Evolutionary conservation across 1,284 basidiomycete species (phyloP), one percentile per base, ranked within the genome.

Genomic region (Sanghuangporus baumii): DNA sequence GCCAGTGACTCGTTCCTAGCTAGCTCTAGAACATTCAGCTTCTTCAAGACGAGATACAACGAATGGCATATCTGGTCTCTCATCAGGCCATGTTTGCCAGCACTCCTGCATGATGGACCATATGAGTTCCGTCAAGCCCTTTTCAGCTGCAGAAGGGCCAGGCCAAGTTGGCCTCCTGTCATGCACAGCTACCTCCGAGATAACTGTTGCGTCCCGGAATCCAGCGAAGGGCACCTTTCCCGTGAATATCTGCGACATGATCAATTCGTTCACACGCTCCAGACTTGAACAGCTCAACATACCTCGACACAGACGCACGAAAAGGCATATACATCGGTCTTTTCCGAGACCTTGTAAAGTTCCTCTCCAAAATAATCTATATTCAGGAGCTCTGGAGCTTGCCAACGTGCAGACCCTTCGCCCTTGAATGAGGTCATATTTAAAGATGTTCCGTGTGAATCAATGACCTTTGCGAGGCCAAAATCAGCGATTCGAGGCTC

Each of bases 271-370:
- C 47, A 23, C 16, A 50, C 14, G 16, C 16, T 18, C 4, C 14
- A 41, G 11, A n/a, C 9, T 18, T 26, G 31, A 31, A 14, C 31
- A 36, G 12, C 9, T 4, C 12, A 7, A 23, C 57, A 3, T 34
- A 59, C 62, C 62, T 63, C 62, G 6, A 63, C 26, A 51, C 62
- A 63, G 20, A 63, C 48, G 26, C 57, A 59, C 51, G 57, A 34
- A 23, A 63, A 63, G 5, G 62, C 62, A 59, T 63, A 63, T 16
- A 59, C 57, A 23, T 63, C 62, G 38, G 47, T 59, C 48, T 55
- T 43, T 3, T 12, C 23, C 14, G 57, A 55, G 9, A 63, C 7
- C 9, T 23, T 55, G 18, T 14, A 7, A 34, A 14, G 11, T 3
- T 47, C 62, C 6, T 23, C n/a, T 12, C 23, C 57, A 36, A 59